Evolutionary conservation across 176 grass and related monocot species (phyloP).

Genomic region (Carex myosuroides): DNA sequence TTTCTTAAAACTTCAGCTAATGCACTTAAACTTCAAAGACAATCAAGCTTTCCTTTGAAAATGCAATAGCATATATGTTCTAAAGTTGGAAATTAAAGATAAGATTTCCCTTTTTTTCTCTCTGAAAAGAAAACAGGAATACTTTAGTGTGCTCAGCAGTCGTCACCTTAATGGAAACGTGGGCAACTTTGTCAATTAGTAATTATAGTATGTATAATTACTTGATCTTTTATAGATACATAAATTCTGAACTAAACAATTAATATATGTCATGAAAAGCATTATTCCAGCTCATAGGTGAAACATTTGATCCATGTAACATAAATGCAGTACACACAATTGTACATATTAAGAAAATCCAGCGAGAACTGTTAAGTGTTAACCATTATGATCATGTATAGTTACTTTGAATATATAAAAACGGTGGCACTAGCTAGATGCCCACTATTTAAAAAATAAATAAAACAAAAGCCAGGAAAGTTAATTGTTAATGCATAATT

Average conservation of each 20-base stretch:
- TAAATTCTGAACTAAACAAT: background rate
- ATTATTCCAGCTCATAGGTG: background rate
- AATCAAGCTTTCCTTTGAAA: too few species aligned
- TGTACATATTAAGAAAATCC: background rate
- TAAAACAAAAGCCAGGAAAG: background rate
- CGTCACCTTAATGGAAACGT: background rate
- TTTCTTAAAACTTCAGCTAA: background rate
- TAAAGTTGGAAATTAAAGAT: background rate
- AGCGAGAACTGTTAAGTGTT: background rate
- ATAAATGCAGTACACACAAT: background rate
- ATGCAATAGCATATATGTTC: background rate
- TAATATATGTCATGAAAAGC: background rate
- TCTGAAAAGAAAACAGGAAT: background rate
- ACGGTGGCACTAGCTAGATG: background rate
- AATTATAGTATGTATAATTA: background rate
- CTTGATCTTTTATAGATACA: background rate
- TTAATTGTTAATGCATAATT: background rate
- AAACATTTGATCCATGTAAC: background rate
- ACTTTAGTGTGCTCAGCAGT: background rate
- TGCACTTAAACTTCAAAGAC: background rate
- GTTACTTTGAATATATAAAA: background rate
- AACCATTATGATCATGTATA: background rate
- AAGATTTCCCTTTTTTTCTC: background rate
- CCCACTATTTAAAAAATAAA: background rate
- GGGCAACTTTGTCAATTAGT: background rate